phyloP scores from a whole-genome alignment of 257 asterid species.

The Prunella vulgaris region DNA sequence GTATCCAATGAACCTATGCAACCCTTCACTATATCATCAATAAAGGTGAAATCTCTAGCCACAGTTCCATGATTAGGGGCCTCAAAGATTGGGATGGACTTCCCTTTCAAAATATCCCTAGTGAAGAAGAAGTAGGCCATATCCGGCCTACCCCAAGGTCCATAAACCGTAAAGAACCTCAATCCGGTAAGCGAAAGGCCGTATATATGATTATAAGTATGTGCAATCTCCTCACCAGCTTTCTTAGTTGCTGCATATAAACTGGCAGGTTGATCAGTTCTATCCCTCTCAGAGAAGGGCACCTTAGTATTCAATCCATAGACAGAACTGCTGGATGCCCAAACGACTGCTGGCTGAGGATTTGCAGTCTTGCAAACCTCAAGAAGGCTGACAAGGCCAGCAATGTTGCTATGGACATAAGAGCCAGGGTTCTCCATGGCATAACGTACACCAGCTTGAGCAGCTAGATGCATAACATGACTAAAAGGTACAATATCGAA shows the following conservation, averaged over 20 bases:
- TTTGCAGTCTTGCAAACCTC: constrained; percentile 53
- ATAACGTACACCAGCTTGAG: constrained; percentile 61
- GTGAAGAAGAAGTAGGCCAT: constrained; percentile 65
- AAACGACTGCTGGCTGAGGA: constrained; percentile 62
- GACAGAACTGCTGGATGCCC: constrained; percentile 65
- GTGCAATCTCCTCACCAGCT: constrained; percentile 60
- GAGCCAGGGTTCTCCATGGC: constrained; percentile 69
- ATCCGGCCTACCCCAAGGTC: constrained; percentile 73
- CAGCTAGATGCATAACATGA: constrained; percentile 67
- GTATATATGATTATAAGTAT: constrained; percentile 54
- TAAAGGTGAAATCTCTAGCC: constrained; percentile 61
- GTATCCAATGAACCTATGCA: constrained; percentile 60
- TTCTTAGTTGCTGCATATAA: constrained; percentile 61
- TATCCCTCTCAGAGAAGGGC: constrained; percentile 50
- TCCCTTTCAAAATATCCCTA: constrained; percentile 51
- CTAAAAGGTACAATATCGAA: constrained; percentile 45
- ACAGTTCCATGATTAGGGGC: constrained; percentile 55
- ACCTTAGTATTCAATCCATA: constrained; percentile 55
- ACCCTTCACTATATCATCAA: constrained; percentile 63
- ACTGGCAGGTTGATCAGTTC: constrained; percentile 64
- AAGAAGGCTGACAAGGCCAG: constrained; percentile 53
- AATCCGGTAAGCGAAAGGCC: constrained; percentile 60
- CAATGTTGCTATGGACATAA: constrained; percentile 57
- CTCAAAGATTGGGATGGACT: constrained; percentile 53
- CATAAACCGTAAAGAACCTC: constrained; percentile 62